Percentiles rank a stretch among this genome's conserved stretches.
These are phyloP conservation scores for Fusarium multiceps DNA, from an alignment of 2,329 filamentous ascomycete genomes.

Conservation along the genomic window DNA sequence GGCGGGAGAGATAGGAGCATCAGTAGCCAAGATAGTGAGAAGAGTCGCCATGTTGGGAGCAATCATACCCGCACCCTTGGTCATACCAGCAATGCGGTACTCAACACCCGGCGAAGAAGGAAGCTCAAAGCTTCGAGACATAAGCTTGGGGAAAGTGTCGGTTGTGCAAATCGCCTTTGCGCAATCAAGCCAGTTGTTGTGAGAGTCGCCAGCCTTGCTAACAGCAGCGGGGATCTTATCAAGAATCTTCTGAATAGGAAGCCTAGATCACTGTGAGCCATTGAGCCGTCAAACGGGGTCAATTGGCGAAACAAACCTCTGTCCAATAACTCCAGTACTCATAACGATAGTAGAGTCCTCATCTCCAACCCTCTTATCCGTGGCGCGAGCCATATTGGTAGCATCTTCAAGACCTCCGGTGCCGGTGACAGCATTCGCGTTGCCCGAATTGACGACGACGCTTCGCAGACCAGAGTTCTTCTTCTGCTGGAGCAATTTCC, in stretches of 20 bases:
- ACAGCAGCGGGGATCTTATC: slow-evolving; percentile 82
- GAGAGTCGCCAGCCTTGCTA: slow-evolving; percentile 75
- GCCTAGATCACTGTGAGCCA: slow-evolving; percentile 56
- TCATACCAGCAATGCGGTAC: slow-evolving; percentile 92
- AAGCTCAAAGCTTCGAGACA: slow-evolving; percentile 84
- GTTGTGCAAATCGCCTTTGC: slow-evolving; percentile 97
- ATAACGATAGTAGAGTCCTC: slow-evolving; percentile 83
- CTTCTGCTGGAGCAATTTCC: slow-evolving; percentile 74
- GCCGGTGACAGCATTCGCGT: slow-evolving; percentile 96
- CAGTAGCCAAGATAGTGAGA: slow-evolving; percentile 90
- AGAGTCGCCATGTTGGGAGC: slow-evolving; percentile 99
- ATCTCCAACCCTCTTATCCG: slow-evolving; percentile 70
- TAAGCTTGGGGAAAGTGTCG: slow-evolving; percentile 96
- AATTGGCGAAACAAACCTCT: slow-evolving; percentile 66
- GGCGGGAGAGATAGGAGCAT: slow-evolving; percentile 78
- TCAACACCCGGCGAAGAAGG: slow-evolving; percentile 80
- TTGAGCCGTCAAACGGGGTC: slow-evolving; percentile 5
- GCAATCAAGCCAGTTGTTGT: slow-evolving; percentile 87
- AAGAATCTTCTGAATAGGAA: slow-evolving; percentile 92
- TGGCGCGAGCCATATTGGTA: slow-evolving; percentile 80
- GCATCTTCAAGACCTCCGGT: slow-evolving; percentile 91
- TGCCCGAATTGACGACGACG: slow-evolving; percentile 94
- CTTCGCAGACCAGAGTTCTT: slow-evolving; percentile 78
- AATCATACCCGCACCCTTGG: slow-evolving; percentile 99
- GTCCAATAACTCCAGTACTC: slow-evolving; percentile 98